Evolutionary conservation across 768 basidiomycete species (phyloP).

Genomic region (Psilocybe cyanescens): DNA sequence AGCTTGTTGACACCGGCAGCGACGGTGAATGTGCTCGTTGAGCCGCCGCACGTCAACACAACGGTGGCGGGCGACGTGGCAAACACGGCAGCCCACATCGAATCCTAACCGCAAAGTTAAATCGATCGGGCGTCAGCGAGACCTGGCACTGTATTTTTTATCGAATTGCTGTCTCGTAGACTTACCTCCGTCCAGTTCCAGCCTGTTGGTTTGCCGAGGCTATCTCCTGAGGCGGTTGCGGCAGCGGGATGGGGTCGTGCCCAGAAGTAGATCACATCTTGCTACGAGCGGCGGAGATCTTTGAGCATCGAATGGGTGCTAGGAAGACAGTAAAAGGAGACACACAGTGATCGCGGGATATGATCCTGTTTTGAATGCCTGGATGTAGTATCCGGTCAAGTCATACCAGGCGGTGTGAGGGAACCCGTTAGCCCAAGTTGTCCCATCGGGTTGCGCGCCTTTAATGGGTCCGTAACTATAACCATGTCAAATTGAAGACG

Average conservation of each 20-base stretch:
- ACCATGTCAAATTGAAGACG: not conserved
- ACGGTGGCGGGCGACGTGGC: slow-evolving; percentile 56
- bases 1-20: slow-evolving; percentile 64
- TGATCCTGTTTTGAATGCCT: slow-evolving; percentile 67
- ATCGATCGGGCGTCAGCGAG: not conserved
- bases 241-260: slow-evolving; percentile 65
- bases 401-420: slow-evolving; percentile 61
- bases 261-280: slow-evolving; percentile 58
- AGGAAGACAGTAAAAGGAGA: slow-evolving; percentile 25
- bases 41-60: slow-evolving; percentile 48
- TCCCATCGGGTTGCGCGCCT: slow-evolving; percentile 46
- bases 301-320: not conserved
- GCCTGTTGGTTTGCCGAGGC: slow-evolving; percentile 49
- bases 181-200: slow-evolving; percentile 56
- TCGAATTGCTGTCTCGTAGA: not conserved
- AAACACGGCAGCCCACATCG: slow-evolving; percentile 70
- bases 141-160: not conserved
- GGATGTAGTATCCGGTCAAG: slow-evolving; percentile 67
- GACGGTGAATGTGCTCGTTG: slow-evolving; percentile 44
- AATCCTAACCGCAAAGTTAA: slow-evolving; percentile 40
- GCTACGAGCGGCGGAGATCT: slow-evolving; percentile 27
- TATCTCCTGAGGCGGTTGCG: slow-evolving; percentile 47
- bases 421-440: slow-evolving; percentile 45
- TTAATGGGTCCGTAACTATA: slow-evolving; percentile 61
- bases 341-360: slow-evolving; percentile 62